These are phyloP conservation scores for Scalesia atractyloides DNA, from an alignment of 129 eudicot genomes.

Conservation along the genomic window DNA sequence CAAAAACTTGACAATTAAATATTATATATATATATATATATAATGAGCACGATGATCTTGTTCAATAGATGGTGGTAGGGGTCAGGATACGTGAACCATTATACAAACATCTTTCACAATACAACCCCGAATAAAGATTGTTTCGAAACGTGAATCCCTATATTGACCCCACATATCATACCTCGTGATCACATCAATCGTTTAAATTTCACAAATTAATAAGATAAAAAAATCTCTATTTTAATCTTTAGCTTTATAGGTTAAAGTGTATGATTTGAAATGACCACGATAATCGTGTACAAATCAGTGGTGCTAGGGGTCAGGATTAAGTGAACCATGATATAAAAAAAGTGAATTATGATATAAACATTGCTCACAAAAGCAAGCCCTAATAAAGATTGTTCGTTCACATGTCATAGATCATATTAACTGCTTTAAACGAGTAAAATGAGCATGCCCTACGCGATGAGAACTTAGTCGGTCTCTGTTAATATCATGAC, in stretches of 20 bases:
- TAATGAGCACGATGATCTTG: neutral
- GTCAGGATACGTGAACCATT: neutral
- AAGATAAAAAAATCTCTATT: neutral
- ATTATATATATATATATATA: neutral
- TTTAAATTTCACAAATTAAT: neutral
- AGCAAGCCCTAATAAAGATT: too few species aligned
- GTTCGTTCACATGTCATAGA: too few species aligned
- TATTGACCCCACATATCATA: conserved; percentile 11
- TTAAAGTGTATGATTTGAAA: neutral
- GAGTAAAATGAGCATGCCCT: too few species aligned
- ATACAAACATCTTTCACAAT: neutral
- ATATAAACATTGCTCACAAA: too few species aligned
- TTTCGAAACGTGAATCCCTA: neutral
- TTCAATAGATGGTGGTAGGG: neutral
- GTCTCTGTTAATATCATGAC: too few species aligned
- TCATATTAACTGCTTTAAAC: too few species aligned
- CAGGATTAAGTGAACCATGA: too few species aligned
- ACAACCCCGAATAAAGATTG: conserved; percentile 16
- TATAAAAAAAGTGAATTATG: too few species aligned
- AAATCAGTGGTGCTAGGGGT: too few species aligned
- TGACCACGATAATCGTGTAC: neutral
- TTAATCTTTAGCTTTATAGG: neutral
- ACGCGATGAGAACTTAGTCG: too few species aligned
- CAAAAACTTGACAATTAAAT: conserved; percentile 5
- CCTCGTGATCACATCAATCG: conserved; percentile 9